phyloP scores from a whole-genome alignment of 768 basidiomycete species.

The Phanerodontia chrysosporium region DNA sequence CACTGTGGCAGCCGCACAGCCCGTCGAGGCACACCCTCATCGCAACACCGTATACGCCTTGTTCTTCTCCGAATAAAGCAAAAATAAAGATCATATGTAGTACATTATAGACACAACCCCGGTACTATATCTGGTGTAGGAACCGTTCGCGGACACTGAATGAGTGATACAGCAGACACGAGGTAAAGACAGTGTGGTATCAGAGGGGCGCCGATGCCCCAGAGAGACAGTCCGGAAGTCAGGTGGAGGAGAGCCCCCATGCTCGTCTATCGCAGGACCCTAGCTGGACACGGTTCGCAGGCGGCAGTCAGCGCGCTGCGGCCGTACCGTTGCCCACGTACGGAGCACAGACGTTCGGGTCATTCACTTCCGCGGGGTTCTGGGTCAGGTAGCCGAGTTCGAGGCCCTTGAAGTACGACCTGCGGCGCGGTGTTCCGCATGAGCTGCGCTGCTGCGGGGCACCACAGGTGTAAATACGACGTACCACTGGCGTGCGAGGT shows the following conservation, averaged over 20 bases:
- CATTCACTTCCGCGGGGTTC: conserved; percentile 52
- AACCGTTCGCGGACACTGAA: background rate
- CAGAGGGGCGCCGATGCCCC: background rate
- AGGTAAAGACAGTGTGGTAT: background rate
- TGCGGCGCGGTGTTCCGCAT: conserved; percentile 20
- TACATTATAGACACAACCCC: too few species aligned
- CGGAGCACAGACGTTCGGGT: conserved; percentile 61
- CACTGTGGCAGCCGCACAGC: background rate
- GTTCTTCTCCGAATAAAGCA: too few species aligned
- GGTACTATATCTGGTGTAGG: too few species aligned
- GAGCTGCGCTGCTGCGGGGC: background rate
- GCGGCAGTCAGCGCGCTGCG: background rate
- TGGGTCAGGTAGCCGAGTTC: conserved; percentile 54
- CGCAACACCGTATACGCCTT: too few species aligned
- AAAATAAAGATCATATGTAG: too few species aligned
- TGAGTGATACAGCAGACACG: background rate
- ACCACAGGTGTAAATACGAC: conserved; percentile 11
- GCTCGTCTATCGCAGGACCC: background rate
- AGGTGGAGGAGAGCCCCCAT: background rate
- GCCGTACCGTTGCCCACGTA: conserved; percentile 29
- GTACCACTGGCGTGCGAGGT: conserved; percentile 63
- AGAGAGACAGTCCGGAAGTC: background rate
- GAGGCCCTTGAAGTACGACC: conserved; percentile 70
- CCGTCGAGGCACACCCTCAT: background rate
- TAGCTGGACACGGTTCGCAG: background rate